Percentiles rank a stretch among this genome's conserved stretches.
Evolutionary conservation across 1,284 basidiomycete species (phyloP).

Genomic region (Pseudomicrostroma phylloplanum): DNA sequence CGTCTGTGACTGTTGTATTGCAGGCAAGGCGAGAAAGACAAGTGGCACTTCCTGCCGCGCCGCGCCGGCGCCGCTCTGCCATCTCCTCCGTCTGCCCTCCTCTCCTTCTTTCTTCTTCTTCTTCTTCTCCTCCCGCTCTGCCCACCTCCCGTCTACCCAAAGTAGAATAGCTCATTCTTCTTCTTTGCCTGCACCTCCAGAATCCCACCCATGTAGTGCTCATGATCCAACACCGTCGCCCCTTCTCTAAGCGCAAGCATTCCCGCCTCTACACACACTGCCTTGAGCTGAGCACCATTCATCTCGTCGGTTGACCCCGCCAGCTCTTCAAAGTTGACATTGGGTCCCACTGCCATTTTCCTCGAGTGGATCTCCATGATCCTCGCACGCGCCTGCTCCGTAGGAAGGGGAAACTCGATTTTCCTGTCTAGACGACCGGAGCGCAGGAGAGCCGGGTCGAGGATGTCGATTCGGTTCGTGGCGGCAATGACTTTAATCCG

Average conservation of each 20-base stretch:
- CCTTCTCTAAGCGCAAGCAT: conserved; percentile 97
- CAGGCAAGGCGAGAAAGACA: too few relatives aligned
- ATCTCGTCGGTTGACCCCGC: conserved; percentile 71
- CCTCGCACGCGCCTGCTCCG: conserved; percentile 65
- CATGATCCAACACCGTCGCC: conserved; percentile 58
- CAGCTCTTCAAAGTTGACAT: conserved; percentile 71
- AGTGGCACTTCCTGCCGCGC: too few relatives aligned
- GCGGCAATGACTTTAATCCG: conserved; percentile 99
- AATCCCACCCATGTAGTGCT: conserved; percentile 50
- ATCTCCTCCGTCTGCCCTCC: too few relatives aligned
- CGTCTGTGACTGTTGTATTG: too few relatives aligned
- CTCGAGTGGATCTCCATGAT: conserved; percentile 77
- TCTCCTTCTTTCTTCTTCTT: not conserved
- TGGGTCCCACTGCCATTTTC: conserved; percentile 77
- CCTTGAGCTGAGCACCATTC: conserved; percentile 61
- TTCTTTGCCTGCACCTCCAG: conserved; percentile 51
- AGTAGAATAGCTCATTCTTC: conserved; percentile 49
- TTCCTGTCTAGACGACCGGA: conserved; percentile 71
- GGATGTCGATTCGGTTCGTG: conserved; percentile 96
- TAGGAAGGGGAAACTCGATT: conserved; percentile 73
- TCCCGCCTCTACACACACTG: conserved; percentile 79
- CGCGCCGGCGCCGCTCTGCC: too few relatives aligned
- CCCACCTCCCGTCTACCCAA: conserved; percentile 15
- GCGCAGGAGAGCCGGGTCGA: conserved; percentile 71
- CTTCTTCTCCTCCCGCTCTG: not conserved